These are phyloP conservation scores for Linnemannia schmuckeri DNA, from an alignment of 192 early-diverging fungal species.

Conservation along the genomic window DNA sequence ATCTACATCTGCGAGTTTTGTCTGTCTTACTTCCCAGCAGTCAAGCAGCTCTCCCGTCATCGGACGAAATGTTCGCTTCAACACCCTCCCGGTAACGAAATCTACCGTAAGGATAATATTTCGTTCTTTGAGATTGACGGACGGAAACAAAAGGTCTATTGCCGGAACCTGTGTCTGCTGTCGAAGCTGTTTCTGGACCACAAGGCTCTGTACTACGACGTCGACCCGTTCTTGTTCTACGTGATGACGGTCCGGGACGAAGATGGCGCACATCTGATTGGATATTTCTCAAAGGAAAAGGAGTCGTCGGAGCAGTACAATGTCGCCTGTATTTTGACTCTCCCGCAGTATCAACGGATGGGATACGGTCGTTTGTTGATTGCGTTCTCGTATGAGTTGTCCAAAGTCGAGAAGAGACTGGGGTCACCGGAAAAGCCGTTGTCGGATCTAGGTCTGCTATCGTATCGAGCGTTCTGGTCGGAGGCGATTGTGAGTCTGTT, in stretches of 20 bases:
- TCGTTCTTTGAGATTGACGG: constrained; percentile 99
- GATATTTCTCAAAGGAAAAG: constrained; percentile 99
- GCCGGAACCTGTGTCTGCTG: constrained; percentile 94
- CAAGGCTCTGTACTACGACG: constrained; percentile 99
- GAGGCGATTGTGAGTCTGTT: constrained; percentile 88
- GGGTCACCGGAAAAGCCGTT: constrained; percentile 99
- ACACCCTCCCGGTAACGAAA: constrained; percentile 99
- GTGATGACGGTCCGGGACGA: constrained; percentile 92
- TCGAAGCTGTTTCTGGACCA: constrained; percentile 99
- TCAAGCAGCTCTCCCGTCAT: constrained; percentile 85
- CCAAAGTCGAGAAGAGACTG: constrained; percentile 91
- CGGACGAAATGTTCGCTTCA: constrained; percentile 88
- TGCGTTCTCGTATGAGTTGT: constrained; percentile 97
- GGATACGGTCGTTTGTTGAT: constrained; percentile 97
- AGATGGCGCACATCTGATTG: constrained; percentile 90
- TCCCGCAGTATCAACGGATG: constrained; percentile 97
- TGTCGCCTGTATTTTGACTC: constrained; percentile 97
- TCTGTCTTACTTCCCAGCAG: constrained; percentile 82
- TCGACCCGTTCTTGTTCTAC: constrained; percentile 98
- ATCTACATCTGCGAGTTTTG: constrained; percentile 99
- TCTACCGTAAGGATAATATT: constrained; percentile 92
- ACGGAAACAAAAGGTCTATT: constrained; percentile 90
- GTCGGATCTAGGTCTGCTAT: constrained; percentile 94
- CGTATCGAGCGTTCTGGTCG: constrained; percentile 97
- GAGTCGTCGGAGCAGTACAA: constrained; percentile 97